These are phyloP conservation scores for Penicillium sp. DNA, from an alignment of 2,329 filamentous ascomycete genomes.

Conservation along the genomic window DNA sequence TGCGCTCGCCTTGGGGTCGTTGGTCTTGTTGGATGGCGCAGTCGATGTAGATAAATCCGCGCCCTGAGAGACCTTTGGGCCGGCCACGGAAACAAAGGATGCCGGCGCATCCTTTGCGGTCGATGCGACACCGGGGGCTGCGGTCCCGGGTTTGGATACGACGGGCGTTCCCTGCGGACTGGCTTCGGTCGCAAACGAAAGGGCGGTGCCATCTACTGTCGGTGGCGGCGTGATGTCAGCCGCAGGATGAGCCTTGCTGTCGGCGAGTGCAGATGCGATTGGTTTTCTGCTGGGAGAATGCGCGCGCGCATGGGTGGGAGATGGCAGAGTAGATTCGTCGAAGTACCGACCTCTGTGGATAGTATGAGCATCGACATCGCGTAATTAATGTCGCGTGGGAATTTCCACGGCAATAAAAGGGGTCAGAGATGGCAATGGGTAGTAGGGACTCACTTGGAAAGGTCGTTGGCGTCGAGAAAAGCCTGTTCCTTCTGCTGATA, in stretches of 20 bases:
- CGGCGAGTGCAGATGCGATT: slow-evolving; percentile 28
- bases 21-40: slow-evolving; percentile 49
- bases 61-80: slow-evolving; percentile 11
- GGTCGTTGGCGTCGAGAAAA: slow-evolving; percentile 59
- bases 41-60: slow-evolving; percentile 17
- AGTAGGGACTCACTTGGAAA: slow-evolving; percentile 52
- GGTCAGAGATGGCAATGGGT: background rate
- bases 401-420: background rate
- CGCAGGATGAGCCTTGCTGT: slow-evolving; percentile 37
- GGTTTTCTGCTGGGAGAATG: slow-evolving; percentile 24
- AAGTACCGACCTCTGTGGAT: slow-evolving; percentile 55
- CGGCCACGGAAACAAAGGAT: slow-evolving; percentile 10
- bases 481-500: slow-evolving; percentile 51
- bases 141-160: slow-evolving; percentile 1
- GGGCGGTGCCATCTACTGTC: slow-evolving; percentile 15
- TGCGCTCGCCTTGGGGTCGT: slow-evolving; percentile 16
- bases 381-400: slow-evolving; percentile 1
- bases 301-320: slow-evolving; percentile 31
- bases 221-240: slow-evolving; percentile 28
- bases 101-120: slow-evolving; percentile 8
- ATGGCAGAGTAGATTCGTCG: slow-evolving; percentile 54
- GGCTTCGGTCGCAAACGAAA: slow-evolving; percentile 12
- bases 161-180: slow-evolving; percentile 2
- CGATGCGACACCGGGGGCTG: slow-evolving; percentile 8
- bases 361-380: slow-evolving; percentile 19